Percentiles rank a stretch among this genome's conserved stretches.
These are phyloP conservation scores for Didymella glomerata DNA, from an alignment of 2,329 filamentous ascomycete species.

Conservation along the genomic window DNA sequence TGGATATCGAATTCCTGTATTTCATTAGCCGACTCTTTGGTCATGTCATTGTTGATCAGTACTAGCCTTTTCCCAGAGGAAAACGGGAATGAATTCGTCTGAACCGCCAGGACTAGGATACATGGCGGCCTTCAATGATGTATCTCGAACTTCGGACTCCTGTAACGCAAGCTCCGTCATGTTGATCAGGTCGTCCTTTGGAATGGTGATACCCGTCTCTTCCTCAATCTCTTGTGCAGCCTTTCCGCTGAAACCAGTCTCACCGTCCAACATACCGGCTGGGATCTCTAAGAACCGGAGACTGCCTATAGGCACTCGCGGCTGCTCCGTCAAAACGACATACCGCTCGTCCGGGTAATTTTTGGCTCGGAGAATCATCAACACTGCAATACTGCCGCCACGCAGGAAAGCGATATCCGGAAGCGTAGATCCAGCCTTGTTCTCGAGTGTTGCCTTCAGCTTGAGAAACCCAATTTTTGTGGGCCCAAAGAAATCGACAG, in stretches of 20 bases:
- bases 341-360: neutral
- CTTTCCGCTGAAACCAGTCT: too few relatives aligned
- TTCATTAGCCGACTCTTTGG: too few relatives aligned
- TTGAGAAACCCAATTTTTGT: neutral
- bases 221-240: neutral
- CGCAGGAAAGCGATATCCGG: neutral
- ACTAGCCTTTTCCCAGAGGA: neutral
- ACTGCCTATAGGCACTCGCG: neutral
- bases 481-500: neutral
- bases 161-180: neutral
- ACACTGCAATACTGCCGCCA: neutral
- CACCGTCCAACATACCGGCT: neutral
- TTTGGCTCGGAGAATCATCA: neutral
- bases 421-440: too few relatives aligned
- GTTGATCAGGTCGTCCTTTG: neutral
- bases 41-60: too few relatives aligned
- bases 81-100: conserved; percentile 1
- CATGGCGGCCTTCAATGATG: neutral
- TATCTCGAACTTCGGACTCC: neutral
- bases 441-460: too few relatives aligned
- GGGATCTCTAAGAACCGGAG: neutral
- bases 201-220: neutral
- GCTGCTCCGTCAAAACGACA: neutral
- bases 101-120: conserved; percentile 3
- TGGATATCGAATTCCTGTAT: neutral